phyloP scores from a whole-genome alignment of 1,284 basidiomycete genomes.

The Leccinum angustisporum region DNA sequence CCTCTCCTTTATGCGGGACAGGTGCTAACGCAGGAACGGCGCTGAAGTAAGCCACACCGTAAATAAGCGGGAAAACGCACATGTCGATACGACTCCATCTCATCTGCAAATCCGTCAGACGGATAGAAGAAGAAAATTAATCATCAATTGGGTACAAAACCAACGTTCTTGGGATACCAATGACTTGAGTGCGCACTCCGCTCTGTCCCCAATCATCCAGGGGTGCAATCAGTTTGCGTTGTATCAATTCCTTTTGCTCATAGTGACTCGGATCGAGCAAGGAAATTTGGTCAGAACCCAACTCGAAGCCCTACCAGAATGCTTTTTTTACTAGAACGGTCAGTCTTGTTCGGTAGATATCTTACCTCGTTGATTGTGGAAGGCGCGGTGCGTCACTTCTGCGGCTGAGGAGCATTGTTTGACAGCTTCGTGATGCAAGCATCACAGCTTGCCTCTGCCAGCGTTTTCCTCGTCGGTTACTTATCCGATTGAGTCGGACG shows the following conservation, averaged over 20 bases:
- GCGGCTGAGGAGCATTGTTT: neutral
- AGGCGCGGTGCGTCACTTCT: neutral
- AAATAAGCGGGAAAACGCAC: neutral
- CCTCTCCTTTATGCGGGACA: conserved; percentile 1
- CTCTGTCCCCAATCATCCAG: neutral
- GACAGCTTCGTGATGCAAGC: neutral
- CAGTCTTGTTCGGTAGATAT: neutral
- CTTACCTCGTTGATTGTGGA: neutral
- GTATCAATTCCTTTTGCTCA: neutral
- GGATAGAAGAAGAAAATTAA: neutral
- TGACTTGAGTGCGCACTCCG: neutral
- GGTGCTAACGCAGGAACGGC: neutral
- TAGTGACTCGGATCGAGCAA: neutral
- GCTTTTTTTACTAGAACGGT: neutral
- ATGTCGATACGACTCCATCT: neutral
- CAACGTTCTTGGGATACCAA: conserved; percentile 1
- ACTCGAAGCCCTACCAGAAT: neutral
- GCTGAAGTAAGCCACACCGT: conserved; percentile 29
- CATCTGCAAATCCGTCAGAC: neutral
- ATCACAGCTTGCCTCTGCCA: neutral
- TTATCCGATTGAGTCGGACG: neutral
- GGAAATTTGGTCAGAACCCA: neutral
- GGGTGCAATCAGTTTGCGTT: neutral
- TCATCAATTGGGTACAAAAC: conserved; percentile 5
- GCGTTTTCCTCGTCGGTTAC: neutral